Conservation (phyloP, 2,329 filamentous ascomycete species). For the Aspergillus neoniger region DNA sequence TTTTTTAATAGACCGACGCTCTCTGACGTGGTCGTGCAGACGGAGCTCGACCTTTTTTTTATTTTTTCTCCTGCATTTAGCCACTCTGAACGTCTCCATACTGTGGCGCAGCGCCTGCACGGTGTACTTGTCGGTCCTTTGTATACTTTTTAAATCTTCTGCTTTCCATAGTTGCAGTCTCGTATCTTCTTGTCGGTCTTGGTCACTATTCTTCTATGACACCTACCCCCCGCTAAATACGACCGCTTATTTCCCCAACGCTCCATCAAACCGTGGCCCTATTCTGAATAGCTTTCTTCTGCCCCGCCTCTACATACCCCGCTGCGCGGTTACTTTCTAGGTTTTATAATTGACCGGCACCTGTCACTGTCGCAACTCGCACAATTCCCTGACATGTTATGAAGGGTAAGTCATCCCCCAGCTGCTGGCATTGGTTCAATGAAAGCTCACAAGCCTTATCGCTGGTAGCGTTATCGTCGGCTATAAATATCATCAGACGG, state of each 20-base stretch:
- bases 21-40: slow-evolving; percentile 39
- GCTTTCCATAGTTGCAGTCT: background rate
- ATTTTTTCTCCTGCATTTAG: slow-evolving; percentile 20
- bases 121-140: slow-evolving; percentile 6
- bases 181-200: background rate
- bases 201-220: background rate
- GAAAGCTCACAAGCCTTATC: slow-evolving; percentile 2
- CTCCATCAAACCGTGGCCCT: background rate
- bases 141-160: background rate
- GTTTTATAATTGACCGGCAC: background rate
- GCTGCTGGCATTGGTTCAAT: background rate
- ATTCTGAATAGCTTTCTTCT: background rate
- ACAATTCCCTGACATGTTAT: slow-evolving; percentile 7
- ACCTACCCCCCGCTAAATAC: background rate
- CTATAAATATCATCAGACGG: slow-evolving; percentile 16
- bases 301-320: slow-evolving; percentile 8
- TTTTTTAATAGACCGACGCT: slow-evolving; percentile 11
- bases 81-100: slow-evolving; percentile 28
- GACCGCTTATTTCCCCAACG: background rate
- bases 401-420: slow-evolving; percentile 6
- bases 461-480: slow-evolving; percentile 9
- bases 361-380: background rate
- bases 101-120: slow-evolving; percentile 45
- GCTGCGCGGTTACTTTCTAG: background rate
- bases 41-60: slow-evolving; percentile 21